Evolutionary conservation across 352 stramenopile species (phyloP).

Genomic region (Pythium chondricola): DNA sequence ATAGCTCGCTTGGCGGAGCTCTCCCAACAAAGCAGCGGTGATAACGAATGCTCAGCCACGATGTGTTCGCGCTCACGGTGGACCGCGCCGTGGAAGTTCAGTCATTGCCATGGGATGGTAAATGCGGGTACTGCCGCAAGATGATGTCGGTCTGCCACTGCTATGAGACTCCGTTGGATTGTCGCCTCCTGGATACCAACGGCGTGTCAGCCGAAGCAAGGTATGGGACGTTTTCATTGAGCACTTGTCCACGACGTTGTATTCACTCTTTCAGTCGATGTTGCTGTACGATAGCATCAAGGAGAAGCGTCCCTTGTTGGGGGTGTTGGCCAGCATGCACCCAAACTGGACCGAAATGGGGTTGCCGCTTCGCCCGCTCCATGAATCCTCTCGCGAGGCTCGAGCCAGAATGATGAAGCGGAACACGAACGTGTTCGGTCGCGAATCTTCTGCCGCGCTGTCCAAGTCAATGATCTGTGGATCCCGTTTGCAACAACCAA

Average conservation of each 20-base stretch:
- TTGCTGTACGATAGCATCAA: too few species aligned
- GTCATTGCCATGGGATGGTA: slow-evolving; percentile 18
- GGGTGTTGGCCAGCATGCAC: slow-evolving; percentile 21
- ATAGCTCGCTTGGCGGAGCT: too few species aligned
- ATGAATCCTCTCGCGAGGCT: slow-evolving; percentile 1
- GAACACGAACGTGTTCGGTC: too few species aligned
- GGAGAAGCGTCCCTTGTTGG: slow-evolving; percentile 15
- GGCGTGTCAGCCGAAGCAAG: not conserved
- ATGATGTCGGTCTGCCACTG: slow-evolving; percentile 24
- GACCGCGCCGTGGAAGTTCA: not conserved
- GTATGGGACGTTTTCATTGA: too few species aligned
- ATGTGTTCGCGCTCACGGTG: slow-evolving; percentile 7
- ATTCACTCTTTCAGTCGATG: too few species aligned
- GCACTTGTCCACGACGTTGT: not conserved
- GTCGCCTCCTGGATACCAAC: not conserved
- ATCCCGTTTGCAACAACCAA: not conserved
- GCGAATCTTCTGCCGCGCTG: too few species aligned
- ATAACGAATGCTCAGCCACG: not conserved
- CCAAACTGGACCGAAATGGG: not conserved
- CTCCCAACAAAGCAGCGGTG: too few species aligned
- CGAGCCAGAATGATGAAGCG: not conserved
- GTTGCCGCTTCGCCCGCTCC: not conserved
- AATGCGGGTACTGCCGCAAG: slow-evolving; percentile 20
- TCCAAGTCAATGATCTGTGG: slow-evolving; percentile 2
- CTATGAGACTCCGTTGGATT: slow-evolving; percentile 6